Percentiles rank a stretch among this genome's conserved stretches.
phyloP scores from a whole-genome alignment of 768 basidiomycete species.

The Tricholoma terreum region DNA sequence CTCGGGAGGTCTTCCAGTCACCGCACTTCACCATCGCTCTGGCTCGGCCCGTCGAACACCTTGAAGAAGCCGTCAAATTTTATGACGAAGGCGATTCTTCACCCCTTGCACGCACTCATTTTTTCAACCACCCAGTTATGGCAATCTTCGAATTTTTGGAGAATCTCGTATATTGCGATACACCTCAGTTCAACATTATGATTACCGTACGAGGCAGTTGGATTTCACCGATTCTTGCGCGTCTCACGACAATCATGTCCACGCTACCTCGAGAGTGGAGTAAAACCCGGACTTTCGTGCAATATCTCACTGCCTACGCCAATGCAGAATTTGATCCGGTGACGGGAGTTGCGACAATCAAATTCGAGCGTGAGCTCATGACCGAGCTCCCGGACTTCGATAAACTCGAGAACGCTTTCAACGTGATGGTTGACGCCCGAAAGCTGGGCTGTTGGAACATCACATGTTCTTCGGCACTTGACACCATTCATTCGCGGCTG shows the following conservation, averaged over 20 bases:
- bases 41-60: neutral
- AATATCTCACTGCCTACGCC: constrained; percentile 5
- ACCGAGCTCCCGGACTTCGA: neutral
- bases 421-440: constrained; percentile 6
- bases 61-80: neutral
- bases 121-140: neutral
- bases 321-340: constrained; percentile 7
- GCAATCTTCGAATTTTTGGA: neutral
- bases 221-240: neutral
- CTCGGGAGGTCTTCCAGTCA: constrained; percentile 6
- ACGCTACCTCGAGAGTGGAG: constrained; percentile 5
- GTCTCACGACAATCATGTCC: constrained; percentile 7
- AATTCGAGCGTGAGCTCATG: constrained; percentile 3
- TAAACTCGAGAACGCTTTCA: constrained; percentile 6
- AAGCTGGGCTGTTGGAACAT: constrained; percentile 13
- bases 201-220: neutral
- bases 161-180: neutral
- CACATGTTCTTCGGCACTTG: constrained; percentile 4
- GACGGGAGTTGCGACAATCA: constrained; percentile 4
- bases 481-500: constrained; percentile 7
- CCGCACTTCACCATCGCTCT: neutral
- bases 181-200: neutral
- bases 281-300: neutral
- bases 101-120: neutral
- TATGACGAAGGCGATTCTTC: neutral